These are phyloP conservation scores for Spathaspora gorwiae DNA, from an alignment of 805 yeast species.

Conservation along the genomic window DNA sequence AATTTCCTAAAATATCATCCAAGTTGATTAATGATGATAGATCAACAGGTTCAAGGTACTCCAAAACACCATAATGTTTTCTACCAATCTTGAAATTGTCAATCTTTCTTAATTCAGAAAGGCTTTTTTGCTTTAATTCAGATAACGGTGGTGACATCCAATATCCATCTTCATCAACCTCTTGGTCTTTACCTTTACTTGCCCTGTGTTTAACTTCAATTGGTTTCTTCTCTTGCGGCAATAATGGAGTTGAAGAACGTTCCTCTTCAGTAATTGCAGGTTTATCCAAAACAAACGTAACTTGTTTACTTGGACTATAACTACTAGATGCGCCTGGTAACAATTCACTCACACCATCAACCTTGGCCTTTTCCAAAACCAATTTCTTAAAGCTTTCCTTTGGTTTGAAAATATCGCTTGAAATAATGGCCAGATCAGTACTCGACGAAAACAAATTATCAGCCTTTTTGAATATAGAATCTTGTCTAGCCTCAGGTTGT, in stretches of 20 bases:
- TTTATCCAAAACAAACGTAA: constrained; percentile 11
- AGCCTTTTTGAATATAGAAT: constrained; percentile 7
- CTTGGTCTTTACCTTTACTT: constrained; percentile 4
- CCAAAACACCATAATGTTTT: constrained; percentile 68
- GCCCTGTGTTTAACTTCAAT: not conserved
- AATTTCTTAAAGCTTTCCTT: constrained; percentile 50
- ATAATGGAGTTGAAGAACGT: not conserved
- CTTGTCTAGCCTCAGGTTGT: constrained; percentile 7
- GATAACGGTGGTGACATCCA: constrained; percentile 80
- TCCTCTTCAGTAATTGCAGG: not conserved
- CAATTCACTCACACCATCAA: not conserved
- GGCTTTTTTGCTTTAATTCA: constrained; percentile 53
- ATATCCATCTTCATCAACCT: constrained; percentile 68
- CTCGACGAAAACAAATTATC: constrained; percentile 31
- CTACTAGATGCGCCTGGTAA: constrained; percentile 3
- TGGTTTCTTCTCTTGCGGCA: not conserved
- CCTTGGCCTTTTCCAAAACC: constrained; percentile 44
- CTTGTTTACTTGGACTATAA: constrained; percentile 14
- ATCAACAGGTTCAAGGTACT: constrained; percentile 80
- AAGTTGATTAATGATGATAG: constrained; percentile 60
- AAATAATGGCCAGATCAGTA: constrained; percentile 64
- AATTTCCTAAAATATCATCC: constrained; percentile 59
- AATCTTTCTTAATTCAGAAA: constrained; percentile 62
- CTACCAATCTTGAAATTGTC: constrained; percentile 72
- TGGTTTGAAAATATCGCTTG: constrained; percentile 70